A percentile compares a stretch with the other conserved stretches of the same genome.
Conservation (phyloP, 306 rosid species). For the Vigna radiata region DNA sequence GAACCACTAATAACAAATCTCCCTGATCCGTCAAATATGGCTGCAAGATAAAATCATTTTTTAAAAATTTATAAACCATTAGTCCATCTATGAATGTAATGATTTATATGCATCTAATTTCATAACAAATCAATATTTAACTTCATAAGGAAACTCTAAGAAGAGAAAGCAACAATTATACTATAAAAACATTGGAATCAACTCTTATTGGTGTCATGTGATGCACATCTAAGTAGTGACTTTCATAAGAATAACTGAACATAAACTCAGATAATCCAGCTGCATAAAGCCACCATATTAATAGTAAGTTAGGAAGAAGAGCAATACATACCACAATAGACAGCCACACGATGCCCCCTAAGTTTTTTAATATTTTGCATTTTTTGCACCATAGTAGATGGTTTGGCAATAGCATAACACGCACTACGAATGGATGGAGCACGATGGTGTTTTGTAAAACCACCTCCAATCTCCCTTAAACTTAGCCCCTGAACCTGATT, state of each 20-base stretch:
- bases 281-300: constrained; percentile 36
- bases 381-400: constrained; percentile 88
- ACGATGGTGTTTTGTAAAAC: constrained; percentile 84
- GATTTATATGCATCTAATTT: constrained; percentile 12
- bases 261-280: constrained; percentile 29
- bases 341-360: constrained; percentile 92
- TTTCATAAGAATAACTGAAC: constrained; percentile 38
- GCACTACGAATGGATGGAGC: constrained; percentile 89
- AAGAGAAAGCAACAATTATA: constrained; percentile 34
- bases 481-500: constrained; percentile 81
- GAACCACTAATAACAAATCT: constrained; percentile 93
- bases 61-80: constrained; percentile 16
- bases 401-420: constrained; percentile 90
- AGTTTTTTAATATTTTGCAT: constrained; percentile 85
- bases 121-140: constrained; percentile 33
- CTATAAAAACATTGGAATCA: constrained; percentile 17
- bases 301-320: constrained; percentile 42
- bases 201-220: constrained; percentile 30
- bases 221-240: constrained; percentile 34
- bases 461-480: constrained; percentile 92
- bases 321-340: constrained; percentile 78
- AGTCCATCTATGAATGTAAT: constrained; percentile 22
- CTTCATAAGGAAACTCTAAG: constrained; percentile 29
- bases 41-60: constrained; percentile 61
- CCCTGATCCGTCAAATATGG: constrained; percentile 90